A percentile compares a stretch with the other conserved stretches of the same genome.
These are phyloP conservation scores for Afroboletus lepidellus DNA, from an alignment of 1,284 basidiomycete species.

Conservation along the genomic window DNA sequence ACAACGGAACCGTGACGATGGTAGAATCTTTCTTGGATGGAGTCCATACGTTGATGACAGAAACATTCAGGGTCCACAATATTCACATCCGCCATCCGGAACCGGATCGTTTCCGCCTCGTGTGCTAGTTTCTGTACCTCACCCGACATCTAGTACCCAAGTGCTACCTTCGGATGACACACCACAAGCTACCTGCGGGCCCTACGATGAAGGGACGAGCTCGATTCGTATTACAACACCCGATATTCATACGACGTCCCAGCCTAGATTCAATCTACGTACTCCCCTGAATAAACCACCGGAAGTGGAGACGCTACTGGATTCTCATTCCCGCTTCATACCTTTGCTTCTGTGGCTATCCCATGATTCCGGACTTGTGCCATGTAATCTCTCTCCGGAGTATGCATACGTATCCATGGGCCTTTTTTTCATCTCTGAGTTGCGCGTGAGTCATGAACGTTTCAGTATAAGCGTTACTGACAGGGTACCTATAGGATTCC, in stretches of 20 bases:
- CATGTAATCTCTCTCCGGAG: constrained; percentile 19
- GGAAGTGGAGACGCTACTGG: constrained; percentile 25
- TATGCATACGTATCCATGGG: constrained; percentile 32
- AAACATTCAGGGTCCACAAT: constrained; percentile 11
- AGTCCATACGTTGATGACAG: constrained; percentile 12
- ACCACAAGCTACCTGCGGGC: background rate
- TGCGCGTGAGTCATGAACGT: constrained; percentile 23
- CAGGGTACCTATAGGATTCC: constrained; percentile 12
- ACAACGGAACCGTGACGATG: constrained; percentile 9
- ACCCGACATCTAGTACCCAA: background rate
- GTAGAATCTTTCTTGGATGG: constrained; percentile 14
- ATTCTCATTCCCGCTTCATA: constrained; percentile 12
- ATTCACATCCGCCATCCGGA: background rate
- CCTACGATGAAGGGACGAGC: background rate
- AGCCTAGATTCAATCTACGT: background rate
- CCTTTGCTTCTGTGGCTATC: constrained; percentile 32
- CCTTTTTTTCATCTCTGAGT: constrained; percentile 30
- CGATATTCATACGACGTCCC: background rate
- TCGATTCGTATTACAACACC: background rate
- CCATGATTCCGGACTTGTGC: constrained; percentile 18
- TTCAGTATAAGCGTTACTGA: constrained; percentile 3
- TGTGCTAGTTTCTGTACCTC: background rate
- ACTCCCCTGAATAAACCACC: constrained; percentile 25
- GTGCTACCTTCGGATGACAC: background rate
- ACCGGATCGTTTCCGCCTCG: background rate